phyloP scores from a whole-genome alignment of 805 yeast species.

The Cyberlindnera mississippiensis region DNA sequence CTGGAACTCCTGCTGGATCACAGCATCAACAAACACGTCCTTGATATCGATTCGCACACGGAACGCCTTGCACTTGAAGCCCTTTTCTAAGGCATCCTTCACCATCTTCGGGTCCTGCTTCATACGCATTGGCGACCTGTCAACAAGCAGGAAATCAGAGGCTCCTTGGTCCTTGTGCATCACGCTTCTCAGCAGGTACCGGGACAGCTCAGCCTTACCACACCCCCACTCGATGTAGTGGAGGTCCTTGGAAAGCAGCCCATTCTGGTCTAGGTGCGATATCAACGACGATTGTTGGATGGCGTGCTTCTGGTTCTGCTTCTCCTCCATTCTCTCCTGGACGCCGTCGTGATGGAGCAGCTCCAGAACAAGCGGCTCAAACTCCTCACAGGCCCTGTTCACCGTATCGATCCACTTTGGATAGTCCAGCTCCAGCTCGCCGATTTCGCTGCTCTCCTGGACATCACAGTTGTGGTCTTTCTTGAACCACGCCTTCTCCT shows the following conservation, averaged over 20 bases:
- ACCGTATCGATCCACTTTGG: slow-evolving; percentile 33
- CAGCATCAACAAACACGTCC: slow-evolving; percentile 54
- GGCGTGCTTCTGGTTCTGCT: slow-evolving; percentile 69
- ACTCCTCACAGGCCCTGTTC: slow-evolving; percentile 34
- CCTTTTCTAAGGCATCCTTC: slow-evolving; percentile 42
- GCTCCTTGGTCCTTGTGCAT: slow-evolving; percentile 20
- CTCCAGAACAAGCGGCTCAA: slow-evolving; percentile 29
- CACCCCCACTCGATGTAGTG: slow-evolving; percentile 81
- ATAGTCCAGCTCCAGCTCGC: slow-evolving; percentile 20
- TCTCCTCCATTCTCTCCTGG: slow-evolving; percentile 29
- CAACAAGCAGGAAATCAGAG: slow-evolving; percentile 55
- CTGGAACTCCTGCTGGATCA: slow-evolving; percentile 31
- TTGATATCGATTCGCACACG: slow-evolving; percentile 76
- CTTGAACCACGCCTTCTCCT: slow-evolving; percentile 45
- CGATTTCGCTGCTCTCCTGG: slow-evolving; percentile 1
- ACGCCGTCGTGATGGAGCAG: slow-evolving; percentile 27
- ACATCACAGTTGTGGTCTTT: slow-evolving; percentile 40
- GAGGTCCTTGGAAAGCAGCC: slow-evolving; percentile 33
- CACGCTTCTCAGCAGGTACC: slow-evolving; percentile 47
- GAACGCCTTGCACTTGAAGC: slow-evolving; percentile 28
- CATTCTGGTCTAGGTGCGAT: slow-evolving; percentile 50
- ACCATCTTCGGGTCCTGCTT: slow-evolving; percentile 69
- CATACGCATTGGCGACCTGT: slow-evolving; percentile 72
- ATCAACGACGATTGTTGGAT: slow-evolving; percentile 78
- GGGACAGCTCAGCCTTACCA: slow-evolving; percentile 80